Base-by-base conservation (phyloP, 2,329 filamentous ascomycete species). In the Calonectria pseudoreteaudii region DNA sequence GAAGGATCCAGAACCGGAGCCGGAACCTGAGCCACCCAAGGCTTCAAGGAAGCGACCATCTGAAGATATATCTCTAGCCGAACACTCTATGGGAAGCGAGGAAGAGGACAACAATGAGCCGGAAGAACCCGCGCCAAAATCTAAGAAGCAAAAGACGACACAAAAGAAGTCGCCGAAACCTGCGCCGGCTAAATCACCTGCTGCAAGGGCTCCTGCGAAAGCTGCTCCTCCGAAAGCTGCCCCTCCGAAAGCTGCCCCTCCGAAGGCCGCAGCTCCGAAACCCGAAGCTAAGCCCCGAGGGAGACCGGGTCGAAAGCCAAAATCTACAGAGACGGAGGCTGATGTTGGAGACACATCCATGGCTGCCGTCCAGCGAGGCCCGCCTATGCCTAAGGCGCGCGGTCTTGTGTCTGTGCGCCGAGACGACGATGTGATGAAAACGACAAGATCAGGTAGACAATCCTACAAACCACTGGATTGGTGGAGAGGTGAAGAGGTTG, bases 401-500 rank as follows among this genome's bases (percentile, higher is more conserved):
- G 89, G 90, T 1, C 85, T 92, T 14, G 87, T 91, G 30, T 90
- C 90, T 66, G 82, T 88, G 67, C 87, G 88, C 52, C 86, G 86
- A 38, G 86, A 87, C 11, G 83, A 86, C 1, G 88, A 92, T 68
- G 87, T 85, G 31, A 86, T 90, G 75, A 87, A 88, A 36, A 90
- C 88, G 56, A 94, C 93, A 66, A 92, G 95, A 68, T 96, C 93
- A 16, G 96, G 95, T 2, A 91, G 97, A 71, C 91, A 92, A 67
- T 95, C 94, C 13, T 93, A 95, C 75, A 91, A 91, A 74, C 97
- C 96, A 0, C 85, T 98, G 41, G 92, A 94, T 31, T 98, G 90
- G 82, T 98, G 96, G 96, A 92, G 92, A 79, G 95, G 95, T 77
- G 96, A 98, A 82, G 91, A 91, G 68, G 91, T 94, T 60, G 90